Evolutionary conservation across 371 early-diverging fungal genomes (phyloP), one percentile per base, ranked within the genome.

Genomic region (Furculomyces boomerangus): DNA sequence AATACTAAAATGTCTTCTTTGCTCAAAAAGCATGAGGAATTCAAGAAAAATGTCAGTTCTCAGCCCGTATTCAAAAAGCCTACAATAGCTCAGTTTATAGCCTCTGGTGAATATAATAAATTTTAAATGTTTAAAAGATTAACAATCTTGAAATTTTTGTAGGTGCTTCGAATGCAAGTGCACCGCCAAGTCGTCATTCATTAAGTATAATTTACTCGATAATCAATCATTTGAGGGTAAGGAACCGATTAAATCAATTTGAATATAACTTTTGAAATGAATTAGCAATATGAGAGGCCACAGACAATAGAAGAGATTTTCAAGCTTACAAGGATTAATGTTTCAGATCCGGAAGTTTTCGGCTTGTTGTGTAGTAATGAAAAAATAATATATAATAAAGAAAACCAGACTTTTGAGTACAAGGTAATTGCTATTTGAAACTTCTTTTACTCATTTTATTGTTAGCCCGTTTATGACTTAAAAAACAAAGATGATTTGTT

Each of bases 381-480:
- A 30, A 84, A 84, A 53, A 77, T 86, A 26, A 71, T 70, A 0
- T 84, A 72, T 64, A 74, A 80, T 57, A 52, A 71, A 1, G 41
- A 61, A 8, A 71, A 71, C 30, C 56, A 70, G 7, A 81, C 81
- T 0, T 83, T 84, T 65, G 74, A 75, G 3, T 86, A 84, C 64
- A 81, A 79, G 70, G 79, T 74, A 66, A 50, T 8, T 32, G 27
- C 2, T 20, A 1, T 16, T 8, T n/a, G 25, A 7, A 31, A 10
- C 14, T 29, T 30, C 0, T 28, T 46, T 40, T 2, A 39, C 16
- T 25, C 27, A 22, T 31, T 14, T 49, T 16, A 22, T 14, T 39
- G 39, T 3, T 65, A 81, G 80, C 91, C 88, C 31, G 77, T 81
- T 31, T 88, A 78, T 57, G 73, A 79, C 30, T 79, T 90, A 50